A percentile compares a stretch with the other conserved stretches of the same genome.
Conservation (phyloP, 2,329 filamentous ascomycete genomes). For the Aspergillus jensenii region DNA sequence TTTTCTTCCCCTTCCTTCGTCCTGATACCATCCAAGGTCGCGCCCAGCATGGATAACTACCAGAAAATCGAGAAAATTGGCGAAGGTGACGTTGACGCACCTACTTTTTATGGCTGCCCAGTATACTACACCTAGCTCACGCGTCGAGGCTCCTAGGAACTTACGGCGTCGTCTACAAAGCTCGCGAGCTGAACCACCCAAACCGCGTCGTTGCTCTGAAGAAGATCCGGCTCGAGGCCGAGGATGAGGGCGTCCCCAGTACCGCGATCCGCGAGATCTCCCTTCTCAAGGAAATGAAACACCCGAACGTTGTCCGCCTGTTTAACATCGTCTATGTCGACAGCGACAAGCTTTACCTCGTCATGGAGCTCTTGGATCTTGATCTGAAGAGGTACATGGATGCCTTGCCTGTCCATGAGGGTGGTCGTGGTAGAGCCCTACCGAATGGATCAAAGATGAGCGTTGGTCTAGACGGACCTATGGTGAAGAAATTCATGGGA, state of each 20-base stretch:
- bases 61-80: slow-evolving; percentile 96
- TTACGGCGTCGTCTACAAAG: slow-evolving; percentile 95
- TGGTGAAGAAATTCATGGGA: neutral
- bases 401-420: neutral
- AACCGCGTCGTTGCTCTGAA: slow-evolving; percentile 89
- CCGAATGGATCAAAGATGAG: neutral
- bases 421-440: neutral
- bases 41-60: slow-evolving; percentile 78
- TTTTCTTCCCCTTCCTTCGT: neutral
- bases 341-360: slow-evolving; percentile 90
- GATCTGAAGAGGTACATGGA: slow-evolving; percentile 63
- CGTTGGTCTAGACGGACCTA: neutral
- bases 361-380: slow-evolving; percentile 87
- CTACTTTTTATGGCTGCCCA: neutral
- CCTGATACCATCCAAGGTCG: neutral
- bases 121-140: neutral
- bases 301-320: slow-evolving; percentile 84
- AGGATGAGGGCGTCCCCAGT: slow-evolving; percentile 92
- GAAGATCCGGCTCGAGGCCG: slow-evolving; percentile 92
- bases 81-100: slow-evolving; percentile 64
- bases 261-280: slow-evolving; percentile 95
- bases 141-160: slow-evolving; percentile 61
- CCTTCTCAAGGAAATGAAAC: slow-evolving; percentile 89
- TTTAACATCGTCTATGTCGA: slow-evolving; percentile 93
- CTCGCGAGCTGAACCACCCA: slow-evolving; percentile 75